Evolutionary conservation across 2,329 filamentous ascomycete genomes (phyloP).

Genomic region (Pseudogymnoascus sp.): DNA sequence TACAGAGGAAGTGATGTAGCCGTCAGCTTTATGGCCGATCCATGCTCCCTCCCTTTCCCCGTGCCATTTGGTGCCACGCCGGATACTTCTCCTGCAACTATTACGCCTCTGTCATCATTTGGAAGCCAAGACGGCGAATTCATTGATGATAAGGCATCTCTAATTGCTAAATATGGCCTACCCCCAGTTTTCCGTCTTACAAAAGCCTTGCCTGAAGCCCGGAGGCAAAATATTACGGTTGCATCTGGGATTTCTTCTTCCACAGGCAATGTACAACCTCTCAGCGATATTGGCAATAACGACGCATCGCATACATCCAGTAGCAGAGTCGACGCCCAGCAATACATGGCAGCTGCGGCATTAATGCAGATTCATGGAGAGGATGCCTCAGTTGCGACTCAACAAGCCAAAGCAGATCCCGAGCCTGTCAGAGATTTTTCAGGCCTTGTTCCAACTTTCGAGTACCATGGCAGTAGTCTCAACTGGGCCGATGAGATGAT

Average conservation of each 20-base stretch:
- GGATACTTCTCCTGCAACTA: background rate
- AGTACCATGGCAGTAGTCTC: background rate
- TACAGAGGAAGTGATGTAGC: background rate
- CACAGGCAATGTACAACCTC: background rate
- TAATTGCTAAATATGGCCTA: background rate
- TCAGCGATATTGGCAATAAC: background rate
- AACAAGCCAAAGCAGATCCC: background rate
- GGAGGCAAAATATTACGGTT: background rate
- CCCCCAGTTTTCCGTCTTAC: background rate
- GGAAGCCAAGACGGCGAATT: background rate
- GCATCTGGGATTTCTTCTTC: background rate
- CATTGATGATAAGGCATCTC: background rate
- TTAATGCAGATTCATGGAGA: background rate
- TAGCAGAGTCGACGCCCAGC: background rate
- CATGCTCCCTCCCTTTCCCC: background rate
- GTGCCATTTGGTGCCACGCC: background rate
- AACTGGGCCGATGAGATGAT: constrained; percentile 1
- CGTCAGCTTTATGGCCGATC: background rate
- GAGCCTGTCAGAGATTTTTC: background rate
- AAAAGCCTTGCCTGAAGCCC: background rate
- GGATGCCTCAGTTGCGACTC: background rate
- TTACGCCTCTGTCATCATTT: background rate
- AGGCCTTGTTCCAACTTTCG: background rate
- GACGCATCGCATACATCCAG: background rate
- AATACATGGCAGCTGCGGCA: constrained; percentile 1